Evolutionary conservation across 108 stramenopile species (phyloP), one percentile per base, ranked within the genome.

Genomic region (Cyclostephanos tholiformis): DNA sequence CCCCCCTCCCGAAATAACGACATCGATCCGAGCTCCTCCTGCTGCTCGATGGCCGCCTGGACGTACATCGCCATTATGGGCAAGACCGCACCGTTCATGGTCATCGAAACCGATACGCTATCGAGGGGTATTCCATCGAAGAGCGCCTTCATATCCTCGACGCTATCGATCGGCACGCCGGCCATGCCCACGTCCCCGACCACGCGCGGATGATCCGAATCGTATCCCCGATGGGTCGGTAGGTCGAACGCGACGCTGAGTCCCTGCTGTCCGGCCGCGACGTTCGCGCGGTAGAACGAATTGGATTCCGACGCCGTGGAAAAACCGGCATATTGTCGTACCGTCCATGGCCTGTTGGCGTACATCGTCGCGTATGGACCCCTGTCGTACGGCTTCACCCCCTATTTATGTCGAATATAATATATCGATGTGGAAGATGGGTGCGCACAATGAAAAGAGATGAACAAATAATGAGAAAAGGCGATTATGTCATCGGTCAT

Each of bases 281-380:
- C 71, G 72, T 98, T 97, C 57, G 74, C 80, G 39, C 88, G 86
- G 65, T 97, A 97, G 74, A 96, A 95, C 25, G 84, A 84, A 75
- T 99, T 99, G 57, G 87, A 89, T 85, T 99, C 98, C 86, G 98
- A 96, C 6, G 99, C 99, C 11, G 97, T 98, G 30, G 88, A 91
- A 75, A 98, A 99, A 9, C 99, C 99, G 0, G 99, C 99, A 72
- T 99, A 99, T 84, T 94, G 92, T 6, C 90, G 87, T 65, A 95
- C 77, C 5, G 91, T 95, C 91, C 91, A 92, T 8, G 88, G 88
- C 20, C 93, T 77, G 58, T 86, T 76, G 44, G 97, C 93, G 86
- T 98, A 98, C 99, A 99, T 99, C 36, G 97, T 97, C 35, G 97
- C 97, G 60, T 98, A 98, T 8, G 98, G 97, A 14, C 99, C 99